phyloP scores from a whole-genome alignment of 257 asterid species.

The Ilex asprella region DNA sequence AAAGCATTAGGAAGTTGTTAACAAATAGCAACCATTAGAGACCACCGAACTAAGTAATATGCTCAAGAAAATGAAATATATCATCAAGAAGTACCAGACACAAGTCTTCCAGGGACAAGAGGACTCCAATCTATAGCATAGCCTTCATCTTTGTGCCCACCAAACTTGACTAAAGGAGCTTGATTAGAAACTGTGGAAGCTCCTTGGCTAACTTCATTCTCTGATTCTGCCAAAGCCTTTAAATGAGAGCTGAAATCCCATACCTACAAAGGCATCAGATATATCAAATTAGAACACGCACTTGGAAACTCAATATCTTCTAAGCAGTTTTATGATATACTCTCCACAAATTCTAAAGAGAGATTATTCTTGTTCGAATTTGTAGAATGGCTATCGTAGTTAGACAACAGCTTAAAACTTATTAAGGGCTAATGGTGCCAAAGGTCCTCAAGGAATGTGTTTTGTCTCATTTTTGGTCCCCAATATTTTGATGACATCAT shows the following conservation, averaged over 20 bases:
- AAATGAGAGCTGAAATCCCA: conserved; percentile 91
- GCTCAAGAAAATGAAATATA: conserved; percentile 1
- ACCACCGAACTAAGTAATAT: not conserved
- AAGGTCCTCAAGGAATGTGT: too few species aligned
- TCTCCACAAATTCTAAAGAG: too few species aligned
- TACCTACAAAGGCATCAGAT: conserved; percentile 43
- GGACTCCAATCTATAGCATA: conserved; percentile 97
- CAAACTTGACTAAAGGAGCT: conserved; percentile 64
- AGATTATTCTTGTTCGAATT: too few species aligned
- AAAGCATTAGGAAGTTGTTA: not conserved
- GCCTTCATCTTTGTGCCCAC: conserved; percentile 94
- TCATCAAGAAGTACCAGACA: conserved; percentile 44
- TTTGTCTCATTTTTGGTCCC: too few species aligned
- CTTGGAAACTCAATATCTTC: too few species aligned
- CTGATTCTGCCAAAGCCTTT: conserved; percentile 59
- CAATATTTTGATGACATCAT: too few species aligned
- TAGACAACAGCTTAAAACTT: too few species aligned
- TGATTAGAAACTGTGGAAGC: conserved; percentile 47
- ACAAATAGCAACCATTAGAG: too few species aligned
- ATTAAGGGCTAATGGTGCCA: too few species aligned
- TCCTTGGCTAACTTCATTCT: conserved; percentile 32
- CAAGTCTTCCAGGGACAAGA: conserved; percentile 81
- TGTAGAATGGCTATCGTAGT: too few species aligned
- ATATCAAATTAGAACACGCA: conserved; percentile 6
- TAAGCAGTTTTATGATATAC: too few species aligned